Evolutionary conservation across 805 yeast species (phyloP).

Genomic region (Spathaspora passalidarum): DNA sequence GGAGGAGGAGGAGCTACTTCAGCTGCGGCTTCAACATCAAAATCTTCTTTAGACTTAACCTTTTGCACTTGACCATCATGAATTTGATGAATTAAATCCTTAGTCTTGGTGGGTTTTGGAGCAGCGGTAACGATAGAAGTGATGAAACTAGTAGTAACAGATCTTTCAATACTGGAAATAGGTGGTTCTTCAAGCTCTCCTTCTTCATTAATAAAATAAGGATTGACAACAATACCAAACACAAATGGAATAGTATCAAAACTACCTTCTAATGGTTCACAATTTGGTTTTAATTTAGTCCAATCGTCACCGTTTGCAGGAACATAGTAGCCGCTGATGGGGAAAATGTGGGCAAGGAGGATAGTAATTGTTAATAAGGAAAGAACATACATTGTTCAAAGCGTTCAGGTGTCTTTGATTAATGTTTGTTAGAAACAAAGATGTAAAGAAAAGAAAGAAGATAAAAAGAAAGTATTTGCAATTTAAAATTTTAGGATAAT

Average conservation of each 20-base stretch:
- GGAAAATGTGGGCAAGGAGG: not conserved
- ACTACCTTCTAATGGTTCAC: slow-evolving; percentile 14
- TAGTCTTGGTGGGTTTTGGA: slow-evolving; percentile 21
- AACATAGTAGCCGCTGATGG: slow-evolving; percentile 11
- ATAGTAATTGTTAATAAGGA: not conserved
- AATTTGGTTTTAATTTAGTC: slow-evolving; percentile 28
- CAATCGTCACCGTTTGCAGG: slow-evolving; percentile 36
- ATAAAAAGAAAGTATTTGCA: not conserved
- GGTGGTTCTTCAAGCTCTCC: slow-evolving; percentile 20
- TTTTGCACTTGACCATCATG: slow-evolving; percentile 30
- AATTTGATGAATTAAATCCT: slow-evolving; percentile 21
- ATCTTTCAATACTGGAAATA: slow-evolving; percentile 10
- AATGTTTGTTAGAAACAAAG: not conserved
- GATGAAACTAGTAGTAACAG: slow-evolving; percentile 11
- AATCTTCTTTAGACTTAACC: slow-evolving; percentile 3
- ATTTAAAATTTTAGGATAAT: not conserved
- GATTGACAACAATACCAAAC: slow-evolving; percentile 35
- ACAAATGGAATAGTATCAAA: slow-evolving; percentile 26
- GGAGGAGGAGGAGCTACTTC: slow-evolving; percentile 1
- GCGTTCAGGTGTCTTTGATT: not conserved
- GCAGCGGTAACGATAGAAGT: slow-evolving; percentile 17
- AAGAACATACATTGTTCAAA: not conserved
- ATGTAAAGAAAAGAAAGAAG: not conserved
- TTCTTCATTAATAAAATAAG: slow-evolving; percentile 17
- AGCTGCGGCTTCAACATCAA: slow-evolving; percentile 1